Evolutionary conservation across 257 asterid species (phyloP).

Genomic region (Rhazya stricta): DNA sequence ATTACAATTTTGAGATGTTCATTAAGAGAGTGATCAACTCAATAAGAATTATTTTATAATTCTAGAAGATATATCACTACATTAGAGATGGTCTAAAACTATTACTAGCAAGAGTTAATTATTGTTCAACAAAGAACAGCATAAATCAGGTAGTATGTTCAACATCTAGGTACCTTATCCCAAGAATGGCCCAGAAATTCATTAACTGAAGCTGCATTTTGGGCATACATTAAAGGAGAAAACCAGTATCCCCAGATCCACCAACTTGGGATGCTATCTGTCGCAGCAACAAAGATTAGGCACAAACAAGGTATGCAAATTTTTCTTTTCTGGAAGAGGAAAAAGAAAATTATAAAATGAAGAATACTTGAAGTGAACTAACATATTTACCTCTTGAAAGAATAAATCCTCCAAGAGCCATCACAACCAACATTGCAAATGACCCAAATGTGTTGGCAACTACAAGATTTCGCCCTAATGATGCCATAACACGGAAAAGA

Average conservation of each 20-base stretch:
- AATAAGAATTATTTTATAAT: background rate
- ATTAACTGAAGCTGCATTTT: conserved; percentile 83
- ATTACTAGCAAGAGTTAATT: background rate
- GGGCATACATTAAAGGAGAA: conserved; percentile 92
- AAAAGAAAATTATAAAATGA: background rate
- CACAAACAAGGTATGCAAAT: background rate
- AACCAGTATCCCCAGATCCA: conserved; percentile 99
- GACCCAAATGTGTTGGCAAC: conserved; percentile 98
- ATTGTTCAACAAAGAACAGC: background rate
- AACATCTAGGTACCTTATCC: conserved; percentile 54
- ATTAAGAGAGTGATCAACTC: background rate
- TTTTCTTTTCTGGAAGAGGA: background rate
- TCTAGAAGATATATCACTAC: background rate
- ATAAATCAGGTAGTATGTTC: background rate
- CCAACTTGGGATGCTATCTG: conserved; percentile 92
- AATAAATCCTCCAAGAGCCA: conserved; percentile 93
- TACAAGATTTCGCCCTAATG: conserved; percentile 85
- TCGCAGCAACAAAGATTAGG: conserved; percentile 10
- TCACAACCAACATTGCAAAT: conserved; percentile 86
- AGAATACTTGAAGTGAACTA: conserved; percentile 1
- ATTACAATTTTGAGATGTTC: background rate
- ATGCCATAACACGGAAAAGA: conserved; percentile 89
- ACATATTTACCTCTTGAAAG: conserved; percentile 71
- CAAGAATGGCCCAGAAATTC: conserved; percentile 93
- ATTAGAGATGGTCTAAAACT: background rate